phyloP scores from a whole-genome alignment of 139 green algal species.

The Chlorella sp. region DNA sequence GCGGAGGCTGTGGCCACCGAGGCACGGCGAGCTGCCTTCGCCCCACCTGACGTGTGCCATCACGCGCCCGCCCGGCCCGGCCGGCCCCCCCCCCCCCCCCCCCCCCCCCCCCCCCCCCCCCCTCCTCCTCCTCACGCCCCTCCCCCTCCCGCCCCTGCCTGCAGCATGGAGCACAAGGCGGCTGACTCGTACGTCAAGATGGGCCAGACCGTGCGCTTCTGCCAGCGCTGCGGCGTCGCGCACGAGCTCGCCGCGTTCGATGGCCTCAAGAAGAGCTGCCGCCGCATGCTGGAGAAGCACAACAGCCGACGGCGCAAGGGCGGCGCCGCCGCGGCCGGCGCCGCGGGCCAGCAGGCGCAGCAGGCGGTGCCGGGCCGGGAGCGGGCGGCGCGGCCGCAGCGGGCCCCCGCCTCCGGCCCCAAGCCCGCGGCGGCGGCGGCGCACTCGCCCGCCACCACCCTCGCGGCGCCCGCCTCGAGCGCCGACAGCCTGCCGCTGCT shows the following conservation, averaged over 20 bases:
- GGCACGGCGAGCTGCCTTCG: no score
- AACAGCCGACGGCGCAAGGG: slow-evolving; percentile 51
- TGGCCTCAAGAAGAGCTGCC: slow-evolving; percentile 77
- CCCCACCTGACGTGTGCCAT: no score
- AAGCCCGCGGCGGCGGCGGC: background rate
- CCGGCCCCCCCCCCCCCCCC: no score
- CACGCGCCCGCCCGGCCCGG: no score
- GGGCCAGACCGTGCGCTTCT: slow-evolving; percentile 75
- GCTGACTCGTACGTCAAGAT: slow-evolving; percentile 1
- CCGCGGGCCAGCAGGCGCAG: background rate
- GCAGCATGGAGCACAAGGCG: slow-evolving; percentile 21
- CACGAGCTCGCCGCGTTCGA: slow-evolving; percentile 87
- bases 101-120: no score
- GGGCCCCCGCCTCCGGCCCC: background rate
- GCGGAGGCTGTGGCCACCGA: background rate
- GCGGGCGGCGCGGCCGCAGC: background rate
- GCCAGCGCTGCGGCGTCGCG: slow-evolving; percentile 89
- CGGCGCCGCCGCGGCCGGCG: background rate
- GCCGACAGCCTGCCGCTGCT: background rate
- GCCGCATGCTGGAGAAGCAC: slow-evolving; percentile 56
- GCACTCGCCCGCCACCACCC: background rate
- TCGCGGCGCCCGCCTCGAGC: background rate
- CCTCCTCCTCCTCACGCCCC: background rate
- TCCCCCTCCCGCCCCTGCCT: background rate
- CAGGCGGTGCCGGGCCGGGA: background rate